Evolutionary conservation across 805 yeast genomes (phyloP), one percentile per base, ranked within the genome.

Genomic region (Candida incommunis): DNA sequence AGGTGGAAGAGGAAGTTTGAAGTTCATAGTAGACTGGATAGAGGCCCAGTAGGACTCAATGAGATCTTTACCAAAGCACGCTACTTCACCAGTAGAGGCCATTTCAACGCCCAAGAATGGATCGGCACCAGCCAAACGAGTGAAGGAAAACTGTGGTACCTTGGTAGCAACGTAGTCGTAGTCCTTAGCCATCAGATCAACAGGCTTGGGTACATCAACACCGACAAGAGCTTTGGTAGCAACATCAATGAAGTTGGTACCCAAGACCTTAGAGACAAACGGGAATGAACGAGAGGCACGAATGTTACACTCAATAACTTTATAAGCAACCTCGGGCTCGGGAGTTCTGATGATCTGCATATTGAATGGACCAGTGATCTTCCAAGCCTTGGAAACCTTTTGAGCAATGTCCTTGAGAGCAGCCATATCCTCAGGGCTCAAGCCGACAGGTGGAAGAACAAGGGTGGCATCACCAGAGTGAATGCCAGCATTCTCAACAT

Each of bases 211-310:
- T 50, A 76, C 75, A 45, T 86, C 74, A 43, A 95, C 94, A 53
- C 90, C 96, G 78, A 80, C 78, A 57, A 90, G 83, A 42, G 96
- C 96, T 65, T 83, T 85, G 45, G 96, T 88, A 43, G 98, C 97
- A 82, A 90, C 78, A 66, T 88, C 97, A 67, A 90, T 90, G 69
- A 90, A 74, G 65, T 90, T 94, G 47, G 90, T 87, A 52, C 96
- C 96, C 52, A 87, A 87, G 57, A 87, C 96, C 78, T 90, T 90
- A 44, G 97, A 90, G 54, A 88, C 86, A 69, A 92, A 90, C 67
- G 98, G 98, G 85, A 86, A 88, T 16, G 97, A 90, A 65, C 98
- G 83, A n/a, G 97, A 90, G 29, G 98, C 98, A 69, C 98, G 83
- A 47, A 90, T 95, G 61, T 90, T 90, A 75, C 98, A 90, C 70